Evolutionary conservation across 805 yeast species (phyloP).

Genomic region (Kodamaea hsintzibuensis): DNA sequence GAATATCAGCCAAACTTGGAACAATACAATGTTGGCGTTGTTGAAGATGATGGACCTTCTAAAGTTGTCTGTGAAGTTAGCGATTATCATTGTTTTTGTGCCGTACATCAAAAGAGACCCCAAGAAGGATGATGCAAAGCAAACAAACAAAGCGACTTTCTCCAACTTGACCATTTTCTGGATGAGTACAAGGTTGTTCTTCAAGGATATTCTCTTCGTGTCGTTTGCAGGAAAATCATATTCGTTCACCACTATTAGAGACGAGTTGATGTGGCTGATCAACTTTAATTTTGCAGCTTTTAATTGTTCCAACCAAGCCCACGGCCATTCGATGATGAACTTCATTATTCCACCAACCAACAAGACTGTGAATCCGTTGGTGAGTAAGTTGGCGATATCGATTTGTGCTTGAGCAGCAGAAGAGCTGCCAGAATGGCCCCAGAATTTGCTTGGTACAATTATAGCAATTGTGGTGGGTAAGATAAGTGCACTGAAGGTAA

Average conservation of each 20-base stretch:
- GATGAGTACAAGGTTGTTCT: conserved; percentile 9
- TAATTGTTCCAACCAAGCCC: conserved; percentile 38
- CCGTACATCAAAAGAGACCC: conserved; percentile 30
- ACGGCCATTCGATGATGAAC: conserved; percentile 42
- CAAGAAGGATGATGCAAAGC: conserved; percentile 27
- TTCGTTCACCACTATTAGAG: background rate
- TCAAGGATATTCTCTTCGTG: background rate
- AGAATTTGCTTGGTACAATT: conserved; percentile 18
- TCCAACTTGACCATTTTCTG: conserved; percentile 17
- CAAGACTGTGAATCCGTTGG: conserved; percentile 32
- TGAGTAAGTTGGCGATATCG: conserved; percentile 27
- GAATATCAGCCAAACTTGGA: conserved; percentile 33
- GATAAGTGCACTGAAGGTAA: conserved; percentile 23
- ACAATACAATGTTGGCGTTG: conserved; percentile 37
- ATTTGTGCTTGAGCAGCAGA: conserved; percentile 3
- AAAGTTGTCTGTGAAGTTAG: conserved; percentile 20
- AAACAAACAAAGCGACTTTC: conserved; percentile 21
- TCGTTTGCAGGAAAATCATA: background rate
- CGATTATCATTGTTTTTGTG: conserved; percentile 25
- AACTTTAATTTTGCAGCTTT: conserved; percentile 16
- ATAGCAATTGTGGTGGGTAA: conserved; percentile 30
- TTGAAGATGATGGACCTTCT: conserved; percentile 30
- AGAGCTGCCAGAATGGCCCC: background rate
- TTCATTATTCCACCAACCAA: conserved; percentile 36
- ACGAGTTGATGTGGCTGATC: conserved; percentile 17